phyloP scores from a whole-genome alignment of 2,329 filamentous ascomycete species.

The Trichophyton rubrum region DNA sequence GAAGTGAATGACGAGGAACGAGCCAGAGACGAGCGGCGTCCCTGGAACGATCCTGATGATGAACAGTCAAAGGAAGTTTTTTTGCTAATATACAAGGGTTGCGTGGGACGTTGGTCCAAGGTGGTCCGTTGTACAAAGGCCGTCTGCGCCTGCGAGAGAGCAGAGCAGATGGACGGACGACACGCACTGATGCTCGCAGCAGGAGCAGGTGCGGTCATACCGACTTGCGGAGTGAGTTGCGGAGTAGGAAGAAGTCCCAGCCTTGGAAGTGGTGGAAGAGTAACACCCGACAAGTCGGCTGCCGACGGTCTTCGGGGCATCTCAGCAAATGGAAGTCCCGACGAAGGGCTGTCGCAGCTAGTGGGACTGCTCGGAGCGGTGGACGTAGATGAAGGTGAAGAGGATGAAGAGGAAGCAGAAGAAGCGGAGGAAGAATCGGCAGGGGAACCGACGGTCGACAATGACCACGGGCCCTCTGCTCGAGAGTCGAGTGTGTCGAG shows the following conservation, averaged over 20 bases:
- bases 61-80: conserved; percentile 36
- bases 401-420: too few species aligned
- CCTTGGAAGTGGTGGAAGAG: conserved; percentile 41
- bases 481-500: conserved; percentile 37
- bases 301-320: conserved; percentile 13
- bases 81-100: conserved; percentile 23
- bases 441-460: conserved; percentile 13
- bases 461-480: conserved; percentile 12
- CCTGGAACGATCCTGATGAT: conserved; percentile 23
- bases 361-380: not conserved
- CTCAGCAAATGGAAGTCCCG: not conserved
- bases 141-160: conserved; percentile 46
- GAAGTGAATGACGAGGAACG: conserved; percentile 42
- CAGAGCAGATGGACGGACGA: conserved; percentile 46
- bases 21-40: conserved; percentile 37
- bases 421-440: conserved; percentile 3
- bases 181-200: conserved; percentile 44
- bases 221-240: conserved; percentile 46
- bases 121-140: conserved; percentile 44
- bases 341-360: not conserved
- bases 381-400: conserved; percentile 9
- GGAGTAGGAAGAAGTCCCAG: conserved; percentile 49
- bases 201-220: conserved; percentile 42
- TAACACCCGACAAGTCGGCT: conserved; percentile 2
- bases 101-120: conserved; percentile 37